Evolutionary conservation across 164 flowering plant genomes (phyloP).

Genomic region (Vitis cinerea): DNA sequence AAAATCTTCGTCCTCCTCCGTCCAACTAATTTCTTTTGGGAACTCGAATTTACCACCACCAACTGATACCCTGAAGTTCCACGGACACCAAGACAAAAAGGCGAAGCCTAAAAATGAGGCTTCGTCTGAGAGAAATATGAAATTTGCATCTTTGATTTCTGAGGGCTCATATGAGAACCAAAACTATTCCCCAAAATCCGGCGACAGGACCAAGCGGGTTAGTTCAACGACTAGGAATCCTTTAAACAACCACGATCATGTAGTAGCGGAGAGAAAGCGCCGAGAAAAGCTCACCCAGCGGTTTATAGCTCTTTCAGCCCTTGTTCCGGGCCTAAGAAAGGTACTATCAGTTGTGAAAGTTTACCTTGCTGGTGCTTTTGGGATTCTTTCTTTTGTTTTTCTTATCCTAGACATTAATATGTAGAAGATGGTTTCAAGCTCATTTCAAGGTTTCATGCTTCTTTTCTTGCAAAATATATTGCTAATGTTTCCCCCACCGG

Average conservation of each 20-base stretch:
- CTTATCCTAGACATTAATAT: too few relatives aligned
- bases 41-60: slow-evolving; percentile 5
- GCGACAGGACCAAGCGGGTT: not conserved
- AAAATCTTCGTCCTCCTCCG: slow-evolving; percentile 11
- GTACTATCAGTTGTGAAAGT: slow-evolving; percentile 16
- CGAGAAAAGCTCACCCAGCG: slow-evolving; percentile 57
- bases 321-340: slow-evolving; percentile 57
- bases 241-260: slow-evolving; percentile 44
- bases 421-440: too few relatives aligned
- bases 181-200: not conserved
- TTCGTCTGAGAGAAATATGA: slow-evolving; percentile 1
- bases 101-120: slow-evolving; percentile 5
- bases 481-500: too few relatives aligned
- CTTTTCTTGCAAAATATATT: too few relatives aligned
- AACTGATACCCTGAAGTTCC: not conserved
- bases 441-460: too few relatives aligned
- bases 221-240: slow-evolving; percentile 9
- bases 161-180: not conserved
- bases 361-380: too few relatives aligned
- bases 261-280: slow-evolving; percentile 54
- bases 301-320: slow-evolving; percentile 50
- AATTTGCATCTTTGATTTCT: not conserved
- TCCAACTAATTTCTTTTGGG: slow-evolving; percentile 18
- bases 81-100: not conserved
- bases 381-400: too few relatives aligned